Conservation (phyloP, 306 rosid genomes). For the Inga leiocalycina region DNA sequence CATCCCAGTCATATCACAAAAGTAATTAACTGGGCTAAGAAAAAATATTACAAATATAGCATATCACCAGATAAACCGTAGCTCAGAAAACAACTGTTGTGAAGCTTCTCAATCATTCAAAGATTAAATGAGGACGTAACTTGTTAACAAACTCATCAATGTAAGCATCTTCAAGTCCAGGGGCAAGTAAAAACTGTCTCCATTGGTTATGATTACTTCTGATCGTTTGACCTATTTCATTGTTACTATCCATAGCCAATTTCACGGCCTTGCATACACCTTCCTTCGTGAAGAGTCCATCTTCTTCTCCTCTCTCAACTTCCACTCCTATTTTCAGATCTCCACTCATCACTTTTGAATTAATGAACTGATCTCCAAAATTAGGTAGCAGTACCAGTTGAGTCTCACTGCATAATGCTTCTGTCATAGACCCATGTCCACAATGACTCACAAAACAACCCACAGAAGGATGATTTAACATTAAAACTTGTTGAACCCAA, state of each 20-base stretch:
- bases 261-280: slow-evolving; percentile 52
- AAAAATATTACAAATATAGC: background rate
- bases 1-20: background rate
- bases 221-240: slow-evolving; percentile 44
- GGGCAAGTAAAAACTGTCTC: background rate
- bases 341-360: background rate
- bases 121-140: background rate
- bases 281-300: slow-evolving; percentile 52
- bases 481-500: slow-evolving; percentile 70
- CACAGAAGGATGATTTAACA: slow-evolving; percentile 59
- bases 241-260: slow-evolving; percentile 46
- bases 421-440: background rate
- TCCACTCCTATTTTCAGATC: background rate
- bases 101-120: background rate
- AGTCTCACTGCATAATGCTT: background rate
- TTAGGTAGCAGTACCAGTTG: background rate
- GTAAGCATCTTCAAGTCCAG: background rate
- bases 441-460: background rate
- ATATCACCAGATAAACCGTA: background rate
- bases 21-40: background rate
- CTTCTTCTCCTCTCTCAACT: background rate
- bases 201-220: slow-evolving; percentile 51
- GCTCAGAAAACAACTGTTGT: background rate
- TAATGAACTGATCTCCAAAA: background rate
- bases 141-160: background rate